Base-by-base conservation (phyloP, 257 asterid genomes). In the Capsicum rhomboideum region DNA sequence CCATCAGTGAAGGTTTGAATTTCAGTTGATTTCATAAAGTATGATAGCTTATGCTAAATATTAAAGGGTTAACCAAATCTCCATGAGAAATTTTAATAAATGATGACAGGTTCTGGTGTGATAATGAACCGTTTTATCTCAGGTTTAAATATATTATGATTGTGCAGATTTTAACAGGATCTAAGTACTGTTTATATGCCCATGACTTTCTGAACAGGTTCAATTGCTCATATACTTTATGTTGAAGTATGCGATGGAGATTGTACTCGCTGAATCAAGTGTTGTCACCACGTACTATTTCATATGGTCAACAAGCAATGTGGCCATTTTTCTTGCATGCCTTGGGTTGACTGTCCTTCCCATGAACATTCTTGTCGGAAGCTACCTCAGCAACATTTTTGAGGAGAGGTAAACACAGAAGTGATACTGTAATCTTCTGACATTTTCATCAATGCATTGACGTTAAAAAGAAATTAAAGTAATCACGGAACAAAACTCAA, bases 241-340 rank as follows among this genome's bases (percentile, higher is more conserved):
- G 99, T 94, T 96, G 83, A 96, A 96, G 85, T 96, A 96, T 82
- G 99, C 95, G 8, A 95, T 94, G 98, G 99, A 94, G 91, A 89
- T 96, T 83, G 88, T 96, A 79, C 97, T 97, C 44, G 93, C 99
- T 56, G 99, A 97, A 89, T 97, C 99, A 31, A 97, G 99, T 88
- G 98, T 96, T 54, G 68, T 96, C 85, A 94, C 98, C 20, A 91
- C 98, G 13, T 86, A 96, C 91, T 96, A 96, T 85, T 96, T 96
- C 72, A 88, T 88, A 5, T 96, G 99, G 99, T 92, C 94, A 8
- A 94, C 98, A 31, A 87, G 99, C 89, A 50, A 89, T 1, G 99
- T 96, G 83, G 90, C 99, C 2, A 87, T 96, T 71, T 96, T 96
- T 80, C 98, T 96, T 77, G 97, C 97, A 21, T 84, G 96, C 86